Base-by-base conservation (phyloP, 2,329 filamentous ascomycete species). In the Fusarium brachygibbosum region DNA sequence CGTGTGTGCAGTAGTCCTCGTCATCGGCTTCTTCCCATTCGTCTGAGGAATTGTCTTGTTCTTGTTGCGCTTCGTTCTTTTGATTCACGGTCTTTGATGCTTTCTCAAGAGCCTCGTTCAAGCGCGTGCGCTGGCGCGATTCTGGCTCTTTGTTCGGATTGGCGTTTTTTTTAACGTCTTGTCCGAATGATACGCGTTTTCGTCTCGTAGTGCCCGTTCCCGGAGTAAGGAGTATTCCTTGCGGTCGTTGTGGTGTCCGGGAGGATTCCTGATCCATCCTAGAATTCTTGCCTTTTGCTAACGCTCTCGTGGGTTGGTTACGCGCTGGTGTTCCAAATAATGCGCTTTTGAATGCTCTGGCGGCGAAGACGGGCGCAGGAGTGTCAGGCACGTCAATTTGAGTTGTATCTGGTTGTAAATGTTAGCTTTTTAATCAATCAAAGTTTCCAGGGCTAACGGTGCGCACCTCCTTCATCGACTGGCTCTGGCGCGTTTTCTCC, bases 171-270 rank as follows among this genome's bases (percentile, higher is more conserved):
- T 81, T 79, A 14, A 89, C 84, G 51, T 89, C 87, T 58, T 84
- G 82, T 14, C 86, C 88, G 71, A 91, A 91, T 0, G 89, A 90
- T 25, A 91, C 89, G 69, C 87, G 88, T 75, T 91, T 91, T 42
- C 87, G 84, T 53, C 85, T 84, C 42, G 86, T 81, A 3, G 87
- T 84, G 17, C 83, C 88, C 3, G 88, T 90, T 2, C 89, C 89
- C 0, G 89, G 89, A 0, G 89, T 91, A 46, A 91, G 76, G 4
- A 91, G 81, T 42, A 91, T 91, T 2, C 89, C 87, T 6, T 83
- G 80, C 0, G 84, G 85, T 66, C 84, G 86, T 21, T 76, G 79
- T 3, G 86, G 85, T 21, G 85, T 87, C 42, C 78, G 79, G 10
- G 76, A 76, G 9, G 76, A 76, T n/a, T 77, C 77, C 56, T 69